A percentile compares a stretch with the other conserved stretches of the same genome.
These are phyloP conservation scores for Fusarium chaquense DNA, from an alignment of 2,329 filamentous ascomycete genomes.

Conservation along the genomic window DNA sequence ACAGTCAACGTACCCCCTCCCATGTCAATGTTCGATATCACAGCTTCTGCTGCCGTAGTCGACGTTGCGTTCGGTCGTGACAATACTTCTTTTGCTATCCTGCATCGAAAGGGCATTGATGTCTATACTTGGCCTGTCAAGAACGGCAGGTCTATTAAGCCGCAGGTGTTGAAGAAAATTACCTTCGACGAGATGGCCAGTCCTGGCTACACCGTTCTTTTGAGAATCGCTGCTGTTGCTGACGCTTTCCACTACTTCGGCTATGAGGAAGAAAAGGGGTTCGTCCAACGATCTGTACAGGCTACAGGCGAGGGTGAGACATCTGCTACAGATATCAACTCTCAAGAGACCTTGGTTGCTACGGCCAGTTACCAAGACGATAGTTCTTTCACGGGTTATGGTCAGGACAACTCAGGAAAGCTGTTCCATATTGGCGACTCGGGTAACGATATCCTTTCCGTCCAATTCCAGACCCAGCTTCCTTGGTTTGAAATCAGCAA, in stretches of 20 bases:
- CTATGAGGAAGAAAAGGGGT: constrained; percentile 46
- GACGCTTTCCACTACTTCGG: constrained; percentile 50
- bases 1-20: constrained; percentile 90
- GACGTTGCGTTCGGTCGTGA: constrained; percentile 80
- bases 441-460: constrained; percentile 51
- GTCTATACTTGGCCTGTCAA: constrained; percentile 77
- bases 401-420: constrained; percentile 61
- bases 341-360: constrained; percentile 43
- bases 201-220: constrained; percentile 32
- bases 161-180: constrained; percentile 56
- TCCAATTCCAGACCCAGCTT: constrained; percentile 60
- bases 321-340: constrained; percentile 32
- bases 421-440: constrained; percentile 56
- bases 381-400: constrained; percentile 52
- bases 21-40: constrained; percentile 85
- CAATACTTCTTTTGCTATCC: constrained; percentile 75
- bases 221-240: constrained; percentile 38
- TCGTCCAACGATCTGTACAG: constrained; percentile 43
- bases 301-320: constrained; percentile 31
- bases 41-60: constrained; percentile 70
- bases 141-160: constrained; percentile 62
- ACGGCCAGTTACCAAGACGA: constrained; percentile 52
- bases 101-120: constrained; percentile 75
- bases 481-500: constrained; percentile 66
- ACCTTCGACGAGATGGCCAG: constrained; percentile 53